These are phyloP conservation scores for Penicillium soppii DNA, from an alignment of 495 filamentous ascomycete species.

Conservation along the genomic window DNA sequence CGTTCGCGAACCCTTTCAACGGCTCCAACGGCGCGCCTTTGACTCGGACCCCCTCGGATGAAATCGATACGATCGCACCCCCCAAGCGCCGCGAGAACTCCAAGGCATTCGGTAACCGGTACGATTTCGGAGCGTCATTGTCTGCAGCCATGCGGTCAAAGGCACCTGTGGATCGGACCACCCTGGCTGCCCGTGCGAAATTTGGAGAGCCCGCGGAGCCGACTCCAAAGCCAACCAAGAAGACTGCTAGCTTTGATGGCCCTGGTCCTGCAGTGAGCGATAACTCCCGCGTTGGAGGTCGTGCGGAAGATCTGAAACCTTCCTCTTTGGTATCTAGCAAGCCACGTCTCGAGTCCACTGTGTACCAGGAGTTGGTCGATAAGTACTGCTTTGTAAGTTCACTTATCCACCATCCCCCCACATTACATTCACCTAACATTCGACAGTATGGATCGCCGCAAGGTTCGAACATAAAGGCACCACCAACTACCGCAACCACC, in stretches of 20 bases:
- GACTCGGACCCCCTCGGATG: slow-evolving; percentile 26
- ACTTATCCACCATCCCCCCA: slow-evolving; percentile 6
- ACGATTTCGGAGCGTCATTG: slow-evolving; percentile 90
- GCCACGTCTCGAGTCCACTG: slow-evolving; percentile 72
- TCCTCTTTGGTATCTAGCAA: slow-evolving; percentile 56
- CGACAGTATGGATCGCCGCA: slow-evolving; percentile 49
- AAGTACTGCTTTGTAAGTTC: slow-evolving; percentile 98
- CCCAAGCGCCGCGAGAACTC: slow-evolving; percentile 57
- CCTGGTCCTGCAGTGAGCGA: slow-evolving; percentile 23
- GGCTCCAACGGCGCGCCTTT: slow-evolving; percentile 53
- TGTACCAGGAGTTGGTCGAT: slow-evolving; percentile 91
- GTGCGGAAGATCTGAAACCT: slow-evolving; percentile 36
- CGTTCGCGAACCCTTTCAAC: slow-evolving; percentile 56
- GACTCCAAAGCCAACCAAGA: slow-evolving; percentile 11
- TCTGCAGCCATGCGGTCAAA: slow-evolving; percentile 71
- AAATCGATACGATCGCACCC: slow-evolving; percentile 40
- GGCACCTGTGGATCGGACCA: slow-evolving; percentile 54
- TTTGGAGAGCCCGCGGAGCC: slow-evolving; percentile 16
- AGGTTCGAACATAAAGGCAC: slow-evolving; percentile 11
- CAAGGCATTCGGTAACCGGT: slow-evolving; percentile 83
- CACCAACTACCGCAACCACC: slow-evolving; percentile 13
- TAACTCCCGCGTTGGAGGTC: slow-evolving; percentile 9
- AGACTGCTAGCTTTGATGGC: slow-evolving; percentile 10
- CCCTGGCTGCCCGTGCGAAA: slow-evolving; percentile 39
- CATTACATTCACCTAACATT: slow-evolving; percentile 11